Base-by-base conservation (phyloP, 345 rosid genomes). In the Dimocarpus longan region DNA sequence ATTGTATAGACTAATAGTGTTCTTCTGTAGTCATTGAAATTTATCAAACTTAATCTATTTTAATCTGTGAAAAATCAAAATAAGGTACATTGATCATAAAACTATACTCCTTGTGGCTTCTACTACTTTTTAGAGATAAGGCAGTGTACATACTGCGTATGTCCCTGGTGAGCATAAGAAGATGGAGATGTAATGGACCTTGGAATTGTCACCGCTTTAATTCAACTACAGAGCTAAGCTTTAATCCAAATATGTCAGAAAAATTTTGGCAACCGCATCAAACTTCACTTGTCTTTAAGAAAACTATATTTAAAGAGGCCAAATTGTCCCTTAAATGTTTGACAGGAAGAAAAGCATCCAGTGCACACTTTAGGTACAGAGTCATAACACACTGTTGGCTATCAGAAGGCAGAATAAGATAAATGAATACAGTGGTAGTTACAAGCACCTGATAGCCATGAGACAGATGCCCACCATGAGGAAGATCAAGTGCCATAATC, bases 401-500 rank as follows among this genome's bases (percentile, higher is more conserved):
- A 40, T 42, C 26, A 52, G 54, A 6, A 9, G 40, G 60, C 44
- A 68, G 12, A 54, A 43, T 13, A n/a, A 48, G 16, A 32, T 19
- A 75, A 48, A 73, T 42, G 12, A 21, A 60, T 42, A 22, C 18
- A 60, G 63, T 16, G 80, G 75, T 68, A 75, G 59, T 66, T 74
- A 50, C 28, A 77, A 52, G 73, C 78, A 96, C 99, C 99, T 96
- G 98, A 86, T 96, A 96, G 57, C 99, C 98, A 87, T 96, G 99
- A 81, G 99, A 96, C 83, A 96, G 98, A 89, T 96, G 99, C 10
- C 99, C 98, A 54, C 99, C 99, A 75, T 96, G 99, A 86, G 99
- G 98, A 79, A 96, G 99, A 86, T 96, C 99, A 78, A 96, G 99
- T 8, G 99, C 99, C 99, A 96, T 96, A 84, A 96, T 96, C 88